These are phyloP conservation scores for Penicillium nordicum DNA, from an alignment of 2,329 filamentous ascomycete genomes.

Conservation along the genomic window DNA sequence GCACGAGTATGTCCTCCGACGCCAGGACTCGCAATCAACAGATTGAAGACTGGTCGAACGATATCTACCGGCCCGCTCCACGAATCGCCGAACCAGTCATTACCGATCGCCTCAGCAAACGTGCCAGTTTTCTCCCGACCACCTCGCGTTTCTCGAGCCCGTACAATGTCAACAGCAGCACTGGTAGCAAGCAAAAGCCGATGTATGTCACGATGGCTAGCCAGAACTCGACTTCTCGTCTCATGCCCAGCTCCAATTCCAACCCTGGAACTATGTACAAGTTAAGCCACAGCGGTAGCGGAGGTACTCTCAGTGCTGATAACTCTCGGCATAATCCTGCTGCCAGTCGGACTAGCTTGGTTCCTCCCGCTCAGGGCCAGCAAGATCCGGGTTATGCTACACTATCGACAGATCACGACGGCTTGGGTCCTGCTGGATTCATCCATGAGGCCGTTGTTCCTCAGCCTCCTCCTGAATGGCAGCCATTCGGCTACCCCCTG, in stretches of 20 bases:
- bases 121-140: conserved; percentile 83
- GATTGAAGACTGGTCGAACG: conserved; percentile 96
- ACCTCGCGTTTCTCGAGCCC: conserved; percentile 93
- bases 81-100: conserved; percentile 73
- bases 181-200: conserved; percentile 48
- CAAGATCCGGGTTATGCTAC: conserved; percentile 52
- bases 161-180: conserved; percentile 61
- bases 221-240: conserved; percentile 70
- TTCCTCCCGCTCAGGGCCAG: conserved; percentile 49
- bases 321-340: conserved; percentile 39
- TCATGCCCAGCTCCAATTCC: conserved; percentile 53
- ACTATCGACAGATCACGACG: conserved; percentile 60
- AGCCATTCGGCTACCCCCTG: conserved; percentile 92
- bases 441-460: conserved; percentile 95
- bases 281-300: conserved; percentile 53
- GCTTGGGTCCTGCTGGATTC: conserved; percentile 82
- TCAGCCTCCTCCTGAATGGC: conserved; percentile 93
- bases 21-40: conserved; percentile 82
- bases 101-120: conserved; percentile 71
- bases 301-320: conserved; percentile 53
- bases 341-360: conserved; percentile 56
- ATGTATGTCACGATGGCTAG: conserved; percentile 91
- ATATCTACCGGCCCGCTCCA: conserved; percentile 89
- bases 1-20: conserved; percentile 77
- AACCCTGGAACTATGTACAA: conserved; percentile 65